phyloP scores from a whole-genome alignment of 2,329 filamentous ascomycete species.

The Xylaria sp. region DNA sequence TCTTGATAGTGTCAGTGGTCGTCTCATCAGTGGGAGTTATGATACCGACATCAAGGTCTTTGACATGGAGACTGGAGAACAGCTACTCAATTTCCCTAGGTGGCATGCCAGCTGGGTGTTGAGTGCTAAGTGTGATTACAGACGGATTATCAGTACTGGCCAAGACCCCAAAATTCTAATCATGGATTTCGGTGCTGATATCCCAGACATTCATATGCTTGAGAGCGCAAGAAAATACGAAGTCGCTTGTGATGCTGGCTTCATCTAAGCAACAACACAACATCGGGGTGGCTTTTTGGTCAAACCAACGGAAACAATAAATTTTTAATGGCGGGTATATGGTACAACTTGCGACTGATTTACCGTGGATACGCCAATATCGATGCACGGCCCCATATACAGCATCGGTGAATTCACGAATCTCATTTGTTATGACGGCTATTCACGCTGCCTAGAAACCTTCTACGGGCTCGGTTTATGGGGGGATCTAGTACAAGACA shows the following conservation, averaged over 20 bases:
- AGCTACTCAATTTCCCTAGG: constrained; percentile 86
- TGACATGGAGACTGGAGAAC: constrained; percentile 81
- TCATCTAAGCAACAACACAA: constrained; percentile 44
- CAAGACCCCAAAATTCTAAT: constrained; percentile 93
- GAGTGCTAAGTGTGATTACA: constrained; percentile 94
- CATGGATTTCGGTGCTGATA: constrained; percentile 83
- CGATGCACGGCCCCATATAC: not conserved
- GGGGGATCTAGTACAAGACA: not conserved
- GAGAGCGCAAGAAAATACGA: constrained; percentile 57
- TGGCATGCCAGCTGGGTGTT: constrained; percentile 98
- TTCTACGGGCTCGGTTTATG: not conserved
- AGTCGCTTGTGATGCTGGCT: constrained; percentile 48
- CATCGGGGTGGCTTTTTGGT: not conserved
- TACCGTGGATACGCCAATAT: not conserved
- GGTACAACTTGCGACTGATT: not conserved
- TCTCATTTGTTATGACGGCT: constrained; percentile 21
- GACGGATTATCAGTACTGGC: constrained; percentile 91
- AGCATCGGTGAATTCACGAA: constrained; percentile 9
- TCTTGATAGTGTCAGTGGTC: constrained; percentile 85
- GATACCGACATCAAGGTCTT: constrained; percentile 96
- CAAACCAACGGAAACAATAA: not conserved
- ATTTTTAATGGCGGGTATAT: constrained; percentile 14
- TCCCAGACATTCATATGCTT: constrained; percentile 67
- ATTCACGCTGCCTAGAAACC: constrained; percentile 11
- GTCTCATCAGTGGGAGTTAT: constrained; percentile 91